Evolutionary conservation across 2,329 filamentous ascomycete species (phyloP), one percentile per base, ranked within the genome.

Genomic region (Trichoderma simmonsii): DNA sequence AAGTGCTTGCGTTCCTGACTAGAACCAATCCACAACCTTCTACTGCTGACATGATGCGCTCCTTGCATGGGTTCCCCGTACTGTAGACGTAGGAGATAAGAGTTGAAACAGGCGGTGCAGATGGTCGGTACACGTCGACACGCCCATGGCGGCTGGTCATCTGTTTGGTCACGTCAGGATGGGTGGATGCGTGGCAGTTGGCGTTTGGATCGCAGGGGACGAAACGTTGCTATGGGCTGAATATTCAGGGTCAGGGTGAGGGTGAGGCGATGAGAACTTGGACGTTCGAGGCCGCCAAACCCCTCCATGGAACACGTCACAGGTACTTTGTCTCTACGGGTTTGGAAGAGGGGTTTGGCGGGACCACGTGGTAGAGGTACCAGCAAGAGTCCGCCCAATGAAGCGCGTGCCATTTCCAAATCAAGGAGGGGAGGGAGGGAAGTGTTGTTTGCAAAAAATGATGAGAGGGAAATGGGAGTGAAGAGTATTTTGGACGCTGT

Each of bases 241-340:
- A 26, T 26, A 26, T 26, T 26, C 26, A 26, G 14, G 24, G 51
- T n/a, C 57, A 57, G 36, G 39, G 39, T 43, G 7, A 57, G 62
- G 43, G 70, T 70, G 71, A 71, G 62, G 76, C 72, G 57, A 60
- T 64, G 60, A 74, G 73, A 36, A 6, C 34, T 36, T 36, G 34
- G 34, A 75, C 73, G 72, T 73, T 60, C 39, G 72, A 26, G 43
- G 67, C 39, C 51, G 15, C 56, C 26, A 3, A 60, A 57, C 71
- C 71, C 71, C 71, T 62, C 71, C 65, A 32, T 30, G 57, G 65
- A 30, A 61, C 56, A 70, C 57, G 71, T 71, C 70, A 71, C 70
- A 36, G 70, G 70, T 71, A 71, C 70, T 28, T 71, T 21, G 21
- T 6, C 34, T 12, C 63, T 34, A 36, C 39, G 3, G 15, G 6